A percentile compares a stretch with the other conserved stretches of the same genome.
These are phyloP conservation scores for Astragalus membranaceus DNA, from an alignment of 306 rosid species.

Conservation along the genomic window DNA sequence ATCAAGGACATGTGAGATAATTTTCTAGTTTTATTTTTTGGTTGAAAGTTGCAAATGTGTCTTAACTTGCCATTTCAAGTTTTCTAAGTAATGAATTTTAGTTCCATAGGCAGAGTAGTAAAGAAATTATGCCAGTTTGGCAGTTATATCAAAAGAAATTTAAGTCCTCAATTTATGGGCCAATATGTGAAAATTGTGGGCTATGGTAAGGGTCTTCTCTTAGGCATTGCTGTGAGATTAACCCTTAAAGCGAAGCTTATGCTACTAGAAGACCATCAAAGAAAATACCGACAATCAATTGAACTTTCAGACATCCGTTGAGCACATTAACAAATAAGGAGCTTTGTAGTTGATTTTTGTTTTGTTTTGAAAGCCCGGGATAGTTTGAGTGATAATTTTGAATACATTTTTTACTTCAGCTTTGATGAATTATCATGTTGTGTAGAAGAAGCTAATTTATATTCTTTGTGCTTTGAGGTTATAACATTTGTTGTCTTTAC, in stretches of 20 bases:
- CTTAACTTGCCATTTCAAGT: neutral
- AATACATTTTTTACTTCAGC: neutral
- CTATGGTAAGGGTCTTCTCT: neutral
- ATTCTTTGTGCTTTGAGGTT: slow-evolving; percentile 7
- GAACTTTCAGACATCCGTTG: neutral
- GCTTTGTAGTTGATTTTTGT: neutral
- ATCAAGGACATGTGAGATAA: slow-evolving; percentile 73
- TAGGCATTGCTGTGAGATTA: neutral
- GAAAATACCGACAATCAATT: neutral
- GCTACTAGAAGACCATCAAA: neutral
- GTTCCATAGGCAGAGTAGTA: neutral
- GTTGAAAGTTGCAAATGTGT: neutral
- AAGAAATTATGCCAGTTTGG: neutral
- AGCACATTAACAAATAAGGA: neutral
- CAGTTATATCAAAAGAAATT: neutral
- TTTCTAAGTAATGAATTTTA: neutral
- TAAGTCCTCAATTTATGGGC: neutral
- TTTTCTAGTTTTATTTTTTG: neutral
- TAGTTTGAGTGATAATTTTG: neutral
- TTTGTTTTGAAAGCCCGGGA: neutral
- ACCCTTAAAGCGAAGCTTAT: neutral
- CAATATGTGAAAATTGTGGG: neutral
- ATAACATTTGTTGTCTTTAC: slow-evolving; percentile 14
- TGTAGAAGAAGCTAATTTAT: neutral
- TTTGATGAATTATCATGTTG: neutral